Evolutionary conservation across 2,329 filamentous ascomycete genomes (phyloP).

Genomic region (Rutstroemia sydowiana): DNA sequence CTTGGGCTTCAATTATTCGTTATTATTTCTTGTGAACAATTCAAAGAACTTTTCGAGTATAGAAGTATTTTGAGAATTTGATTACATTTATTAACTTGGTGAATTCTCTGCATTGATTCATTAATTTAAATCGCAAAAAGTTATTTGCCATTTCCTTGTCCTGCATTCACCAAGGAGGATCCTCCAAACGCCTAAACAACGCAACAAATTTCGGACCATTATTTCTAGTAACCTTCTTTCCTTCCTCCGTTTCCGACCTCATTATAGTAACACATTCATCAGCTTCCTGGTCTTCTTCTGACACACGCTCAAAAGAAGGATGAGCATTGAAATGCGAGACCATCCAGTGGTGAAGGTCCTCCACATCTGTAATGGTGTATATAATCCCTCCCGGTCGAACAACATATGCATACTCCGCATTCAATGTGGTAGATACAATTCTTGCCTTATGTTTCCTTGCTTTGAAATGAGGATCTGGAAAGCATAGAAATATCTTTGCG

Average conservation of each 20-base stretch:
- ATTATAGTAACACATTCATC: conserved; percentile 70
- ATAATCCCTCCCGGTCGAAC: conserved; percentile 75
- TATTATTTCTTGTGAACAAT: too few relatives aligned
- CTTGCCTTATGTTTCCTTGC: conserved; percentile 92
- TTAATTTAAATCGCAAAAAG: too few relatives aligned
- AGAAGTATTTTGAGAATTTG: neutral
- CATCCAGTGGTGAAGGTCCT: conserved; percentile 93
- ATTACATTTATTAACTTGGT: neutral
- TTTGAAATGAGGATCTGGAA: conserved; percentile 98
- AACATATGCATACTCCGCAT: conserved; percentile 89
- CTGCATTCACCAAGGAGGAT: conserved; percentile 42
- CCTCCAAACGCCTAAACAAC: conserved; percentile 68
- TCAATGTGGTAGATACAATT: conserved; percentile 82
- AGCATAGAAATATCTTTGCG: conserved; percentile 92
- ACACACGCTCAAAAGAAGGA: conserved; percentile 69
- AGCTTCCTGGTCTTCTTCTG: conserved; percentile 56
- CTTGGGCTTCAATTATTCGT: too few relatives aligned
- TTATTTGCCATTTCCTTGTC: too few relatives aligned
- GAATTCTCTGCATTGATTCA: neutral
- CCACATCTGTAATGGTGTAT: conserved; percentile 96
- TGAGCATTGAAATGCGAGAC: conserved; percentile 74
- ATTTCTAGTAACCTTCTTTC: conserved; percentile 92
- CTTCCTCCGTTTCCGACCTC: conserved; percentile 85
- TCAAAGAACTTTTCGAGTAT: too few relatives aligned
- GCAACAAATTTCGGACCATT: conserved; percentile 86